Evolutionary conservation across 2,329 filamentous ascomycete genomes (phyloP).

Genomic region (Penicillium oxalicum): DNA sequence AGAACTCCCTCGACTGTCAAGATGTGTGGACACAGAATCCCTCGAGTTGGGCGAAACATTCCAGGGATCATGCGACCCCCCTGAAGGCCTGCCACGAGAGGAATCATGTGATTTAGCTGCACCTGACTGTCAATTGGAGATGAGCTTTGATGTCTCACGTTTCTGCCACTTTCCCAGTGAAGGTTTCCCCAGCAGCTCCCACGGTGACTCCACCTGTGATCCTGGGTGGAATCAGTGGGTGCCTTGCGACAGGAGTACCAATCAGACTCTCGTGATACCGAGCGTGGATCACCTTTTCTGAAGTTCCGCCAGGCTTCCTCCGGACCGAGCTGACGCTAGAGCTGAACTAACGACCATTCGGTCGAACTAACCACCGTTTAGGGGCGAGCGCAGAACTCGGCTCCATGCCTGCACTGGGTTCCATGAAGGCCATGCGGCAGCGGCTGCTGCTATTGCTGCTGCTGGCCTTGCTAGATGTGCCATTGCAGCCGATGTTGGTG

Average conservation of each 20-base stretch:
- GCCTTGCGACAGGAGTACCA: conserved; percentile 4
- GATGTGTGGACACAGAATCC: too few species aligned
- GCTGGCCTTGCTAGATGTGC: too few species aligned
- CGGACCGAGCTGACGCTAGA: background rate
- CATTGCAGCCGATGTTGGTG: background rate
- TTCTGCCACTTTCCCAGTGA: conserved; percentile 3
- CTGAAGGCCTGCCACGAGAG: too few species aligned
- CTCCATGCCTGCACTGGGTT: too few species aligned
- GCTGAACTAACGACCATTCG: background rate
- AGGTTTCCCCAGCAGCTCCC: conserved; percentile 13
- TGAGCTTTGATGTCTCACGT: conserved; percentile 8
- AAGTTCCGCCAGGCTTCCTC: conserved; percentile 3
- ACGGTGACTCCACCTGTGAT: conserved; percentile 9
- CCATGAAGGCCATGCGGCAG: too few species aligned
- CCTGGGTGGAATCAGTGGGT: conserved; percentile 1
- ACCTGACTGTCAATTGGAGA: background rate
- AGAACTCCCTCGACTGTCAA: too few species aligned
- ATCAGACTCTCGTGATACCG: too few species aligned
- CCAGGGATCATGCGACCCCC: too few species aligned
- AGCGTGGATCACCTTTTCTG: too few species aligned
- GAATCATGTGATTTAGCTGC: too few species aligned
- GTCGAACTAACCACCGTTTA: background rate
- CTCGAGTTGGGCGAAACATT: too few species aligned
- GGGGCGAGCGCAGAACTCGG: background rate
- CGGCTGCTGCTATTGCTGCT: too few species aligned